Conservation (phyloP, 495 filamentous ascomycete genomes). For the Xylaria curta region DNA sequence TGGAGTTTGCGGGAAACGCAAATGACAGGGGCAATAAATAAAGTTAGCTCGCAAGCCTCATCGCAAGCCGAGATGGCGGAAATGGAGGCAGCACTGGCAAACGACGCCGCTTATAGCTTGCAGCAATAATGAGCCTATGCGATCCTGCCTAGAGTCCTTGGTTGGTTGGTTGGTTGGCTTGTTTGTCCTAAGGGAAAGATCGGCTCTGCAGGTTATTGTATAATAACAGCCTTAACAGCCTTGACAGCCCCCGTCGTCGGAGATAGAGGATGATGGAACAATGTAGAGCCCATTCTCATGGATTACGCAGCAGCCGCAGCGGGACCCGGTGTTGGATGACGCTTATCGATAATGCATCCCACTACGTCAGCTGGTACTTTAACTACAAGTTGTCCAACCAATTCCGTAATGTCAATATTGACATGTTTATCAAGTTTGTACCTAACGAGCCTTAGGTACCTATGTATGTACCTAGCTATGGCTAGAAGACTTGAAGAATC, state of each 20-base stretch:
- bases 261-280: constrained; percentile 26
- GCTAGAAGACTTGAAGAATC: too few species aligned
- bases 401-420: too few species aligned
- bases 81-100: neutral
- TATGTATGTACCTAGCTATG: too few species aligned
- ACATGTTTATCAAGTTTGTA: neutral
- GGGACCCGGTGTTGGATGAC: constrained; percentile 6
- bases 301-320: constrained; percentile 20
- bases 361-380: constrained; percentile 2
- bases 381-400: too few species aligned
- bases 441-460: neutral
- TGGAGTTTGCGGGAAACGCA: constrained; percentile 7
- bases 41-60: constrained; percentile 14
- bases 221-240: too few species aligned
- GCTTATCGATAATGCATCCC: constrained; percentile 21
- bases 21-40: neutral
- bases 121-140: neutral
- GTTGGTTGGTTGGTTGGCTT: neutral
- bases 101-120: neutral
- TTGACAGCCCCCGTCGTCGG: constrained; percentile 9
- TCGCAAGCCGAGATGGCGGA: constrained; percentile 9
- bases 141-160: neutral
- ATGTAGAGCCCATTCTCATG: constrained; percentile 9
- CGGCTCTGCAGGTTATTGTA: neutral
- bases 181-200: neutral